phyloP scores from a whole-genome alignment of 139 green algal genomes.

The Chlamydomonas incerta region DNA sequence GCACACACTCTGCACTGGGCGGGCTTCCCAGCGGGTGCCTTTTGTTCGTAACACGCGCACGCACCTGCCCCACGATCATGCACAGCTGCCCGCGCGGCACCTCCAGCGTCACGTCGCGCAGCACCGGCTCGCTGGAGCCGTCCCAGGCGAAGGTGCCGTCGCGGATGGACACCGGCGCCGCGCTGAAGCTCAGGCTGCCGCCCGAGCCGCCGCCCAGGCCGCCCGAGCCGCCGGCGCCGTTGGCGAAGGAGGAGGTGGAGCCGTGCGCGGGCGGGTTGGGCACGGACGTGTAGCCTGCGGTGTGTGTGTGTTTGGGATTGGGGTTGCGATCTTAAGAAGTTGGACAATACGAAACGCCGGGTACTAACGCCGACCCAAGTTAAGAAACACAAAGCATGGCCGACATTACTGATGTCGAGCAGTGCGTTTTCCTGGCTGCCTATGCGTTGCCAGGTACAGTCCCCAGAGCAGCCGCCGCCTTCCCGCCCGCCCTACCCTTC shows the following conservation, averaged over 20 bases:
- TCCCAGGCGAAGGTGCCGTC: slow-evolving; percentile 49
- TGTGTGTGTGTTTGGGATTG: too few relatives aligned
- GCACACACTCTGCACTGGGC: too few relatives aligned
- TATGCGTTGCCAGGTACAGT: too few relatives aligned
- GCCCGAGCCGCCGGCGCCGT: too few relatives aligned
- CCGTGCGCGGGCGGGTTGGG: background rate
- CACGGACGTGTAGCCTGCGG: slow-evolving; percentile 3
- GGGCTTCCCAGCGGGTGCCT: background rate
- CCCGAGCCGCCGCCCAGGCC: slow-evolving; percentile 20
- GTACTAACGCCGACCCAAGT: too few relatives aligned
- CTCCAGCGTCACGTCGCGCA: slow-evolving; percentile 35
- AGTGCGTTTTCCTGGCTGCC: too few relatives aligned
- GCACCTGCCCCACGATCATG: slow-evolving; percentile 69
- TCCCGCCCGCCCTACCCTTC: too few relatives aligned
- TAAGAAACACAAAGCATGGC: too few relatives aligned
- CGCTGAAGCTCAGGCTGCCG: slow-evolving; percentile 15
- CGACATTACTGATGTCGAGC: too few relatives aligned
- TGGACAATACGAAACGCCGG: too few relatives aligned
- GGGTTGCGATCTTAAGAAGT: too few relatives aligned
- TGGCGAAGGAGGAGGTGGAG: background rate
- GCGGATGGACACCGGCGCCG: slow-evolving; percentile 44
- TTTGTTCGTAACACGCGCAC: background rate
- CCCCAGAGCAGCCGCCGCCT: too few relatives aligned
- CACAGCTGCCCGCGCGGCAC: slow-evolving; percentile 60
- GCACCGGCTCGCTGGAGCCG: background rate